Evolutionary conservation across 805 yeast species (phyloP).

Genomic region (Clavispora carvajalis): DNA sequence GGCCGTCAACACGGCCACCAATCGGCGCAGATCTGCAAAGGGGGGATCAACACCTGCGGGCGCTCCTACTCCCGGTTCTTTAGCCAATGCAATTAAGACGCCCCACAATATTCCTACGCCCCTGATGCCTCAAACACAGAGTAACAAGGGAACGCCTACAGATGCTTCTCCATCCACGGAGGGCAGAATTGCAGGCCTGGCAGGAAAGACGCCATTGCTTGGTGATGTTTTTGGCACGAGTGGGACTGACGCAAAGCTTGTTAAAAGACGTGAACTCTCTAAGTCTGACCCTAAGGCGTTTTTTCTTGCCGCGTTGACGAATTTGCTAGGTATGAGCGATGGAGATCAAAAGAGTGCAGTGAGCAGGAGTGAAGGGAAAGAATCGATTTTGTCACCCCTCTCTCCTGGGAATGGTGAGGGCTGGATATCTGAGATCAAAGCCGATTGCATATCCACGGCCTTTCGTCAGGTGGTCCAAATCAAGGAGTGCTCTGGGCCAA

Average conservation of each 20-base stretch:
- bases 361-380: conserved; percentile 6
- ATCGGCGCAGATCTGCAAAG: conserved; percentile 12
- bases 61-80: conserved; percentile 34
- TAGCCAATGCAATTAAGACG: conserved; percentile 37
- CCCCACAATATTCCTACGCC: conserved; percentile 42
- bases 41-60: conserved; percentile 28
- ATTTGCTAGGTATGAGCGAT: conserved; percentile 39
- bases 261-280: conserved; percentile 43
- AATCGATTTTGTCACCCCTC: conserved; percentile 28
- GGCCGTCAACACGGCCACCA: conserved; percentile 2
- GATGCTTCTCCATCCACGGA: conserved; percentile 28
- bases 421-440: conserved; percentile 43
- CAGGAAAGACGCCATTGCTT: conserved; percentile 8
- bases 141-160: conserved; percentile 38
- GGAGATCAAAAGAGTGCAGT: neutral
- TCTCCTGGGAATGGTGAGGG: conserved; percentile 30
- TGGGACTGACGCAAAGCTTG: conserved; percentile 38
- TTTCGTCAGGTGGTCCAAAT: conserved; percentile 41
- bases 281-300: conserved; percentile 42
- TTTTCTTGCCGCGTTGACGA: conserved; percentile 47
- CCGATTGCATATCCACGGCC: conserved; percentile 40
- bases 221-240: conserved; percentile 20
- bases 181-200: neutral
- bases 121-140: conserved; percentile 29
- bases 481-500: conserved; percentile 26